Evolutionary conservation across 805 yeast genomes (phyloP).

Genomic region (Spathaspora girioi): DNA sequence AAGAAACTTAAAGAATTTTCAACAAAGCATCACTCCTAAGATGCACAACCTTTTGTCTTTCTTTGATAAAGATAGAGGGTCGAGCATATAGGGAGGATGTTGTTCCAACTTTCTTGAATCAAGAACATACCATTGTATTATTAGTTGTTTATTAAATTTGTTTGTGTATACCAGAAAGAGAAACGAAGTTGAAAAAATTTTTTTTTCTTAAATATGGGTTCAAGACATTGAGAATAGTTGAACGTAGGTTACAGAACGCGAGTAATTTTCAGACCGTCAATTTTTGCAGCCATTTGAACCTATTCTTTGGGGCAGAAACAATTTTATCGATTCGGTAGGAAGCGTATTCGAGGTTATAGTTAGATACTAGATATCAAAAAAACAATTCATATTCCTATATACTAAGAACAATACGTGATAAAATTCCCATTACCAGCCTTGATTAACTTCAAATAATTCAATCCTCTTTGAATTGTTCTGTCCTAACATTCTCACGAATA

Average conservation of each 20-base stretch:
- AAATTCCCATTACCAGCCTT: neutral
- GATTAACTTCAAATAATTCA: constrained; percentile 54
- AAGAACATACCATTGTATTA: constrained; percentile 27
- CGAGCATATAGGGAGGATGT: constrained; percentile 18
- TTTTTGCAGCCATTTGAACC: neutral
- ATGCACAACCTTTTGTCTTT: constrained; percentile 8
- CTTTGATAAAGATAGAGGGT: constrained; percentile 15
- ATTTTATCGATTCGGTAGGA: no score
- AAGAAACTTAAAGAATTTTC: neutral
- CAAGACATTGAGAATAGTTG: neutral
- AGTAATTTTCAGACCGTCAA: neutral
- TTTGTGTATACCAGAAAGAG: constrained; percentile 1
- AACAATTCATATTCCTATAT: neutral
- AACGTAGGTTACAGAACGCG: neutral
- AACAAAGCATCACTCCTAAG: constrained; percentile 10
- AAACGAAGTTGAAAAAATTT: constrained; percentile 1
- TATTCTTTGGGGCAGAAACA: no score
- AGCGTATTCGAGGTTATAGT: no score
- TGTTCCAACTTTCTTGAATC: constrained; percentile 19
- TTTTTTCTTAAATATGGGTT: neutral
- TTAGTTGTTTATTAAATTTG: neutral
- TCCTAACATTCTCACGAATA: constrained; percentile 39
- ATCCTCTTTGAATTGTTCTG: constrained; percentile 41
- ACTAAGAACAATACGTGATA: no score
- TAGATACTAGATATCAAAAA: neutral